These are phyloP conservation scores for Naganishia cerealis DNA, from an alignment of 1,284 basidiomycete species.

Conservation along the genomic window DNA sequence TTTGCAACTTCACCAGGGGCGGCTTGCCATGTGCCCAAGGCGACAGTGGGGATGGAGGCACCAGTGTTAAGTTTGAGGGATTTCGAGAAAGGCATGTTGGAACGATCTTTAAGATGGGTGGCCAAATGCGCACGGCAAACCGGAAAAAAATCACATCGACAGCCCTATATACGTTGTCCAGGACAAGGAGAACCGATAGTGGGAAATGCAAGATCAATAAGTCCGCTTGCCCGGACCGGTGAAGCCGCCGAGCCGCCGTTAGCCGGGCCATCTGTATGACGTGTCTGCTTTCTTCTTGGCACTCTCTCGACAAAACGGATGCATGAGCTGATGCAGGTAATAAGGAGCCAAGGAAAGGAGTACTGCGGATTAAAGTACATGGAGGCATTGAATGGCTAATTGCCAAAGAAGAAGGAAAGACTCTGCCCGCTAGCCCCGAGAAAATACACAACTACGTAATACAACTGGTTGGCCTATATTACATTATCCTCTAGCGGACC, in stretches of 20 bases:
- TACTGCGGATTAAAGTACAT: no score
- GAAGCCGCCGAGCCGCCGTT: background rate
- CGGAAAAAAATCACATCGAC: background rate
- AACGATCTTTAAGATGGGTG: background rate
- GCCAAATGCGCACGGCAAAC: background rate
- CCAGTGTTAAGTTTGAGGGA: constrained; percentile 34
- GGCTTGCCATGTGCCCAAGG: constrained; percentile 37
- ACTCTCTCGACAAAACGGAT: no score
- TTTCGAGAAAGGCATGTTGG: constrained; percentile 15
- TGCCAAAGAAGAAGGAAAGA: no score
- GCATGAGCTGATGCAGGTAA: no score
- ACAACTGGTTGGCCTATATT: background rate
- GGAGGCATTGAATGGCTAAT: no score
- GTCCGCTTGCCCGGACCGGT: background rate
- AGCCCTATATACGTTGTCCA: background rate
- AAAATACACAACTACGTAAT: background rate
- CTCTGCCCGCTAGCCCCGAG: background rate
- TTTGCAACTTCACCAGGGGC: constrained; percentile 53
- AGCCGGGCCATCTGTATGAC: background rate
- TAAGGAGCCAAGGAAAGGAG: no score
- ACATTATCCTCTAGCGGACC: constrained; percentile 1
- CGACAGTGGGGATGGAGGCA: constrained; percentile 28
- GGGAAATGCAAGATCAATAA: background rate
- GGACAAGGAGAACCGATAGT: background rate
- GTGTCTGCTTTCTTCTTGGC: background rate